Percentiles rank a stretch among this genome's conserved stretches.
These are phyloP conservation scores for Fomitopsis pinicola DNA, from an alignment of 1,284 basidiomycete genomes.

Conservation along the genomic window DNA sequence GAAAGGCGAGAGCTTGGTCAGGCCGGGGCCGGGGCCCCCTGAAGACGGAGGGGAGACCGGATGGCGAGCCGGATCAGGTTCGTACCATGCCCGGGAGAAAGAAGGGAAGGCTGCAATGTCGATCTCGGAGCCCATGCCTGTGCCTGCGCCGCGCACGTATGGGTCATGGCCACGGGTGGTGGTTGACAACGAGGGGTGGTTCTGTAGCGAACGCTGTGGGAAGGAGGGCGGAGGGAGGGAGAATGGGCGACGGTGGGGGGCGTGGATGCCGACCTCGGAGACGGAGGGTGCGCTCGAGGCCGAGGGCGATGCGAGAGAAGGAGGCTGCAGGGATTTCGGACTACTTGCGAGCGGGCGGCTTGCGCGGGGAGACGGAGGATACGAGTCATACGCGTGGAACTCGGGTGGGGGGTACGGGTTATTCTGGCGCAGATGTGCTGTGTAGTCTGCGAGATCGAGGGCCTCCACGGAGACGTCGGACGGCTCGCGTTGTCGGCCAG, in stretches of 20 bases:
- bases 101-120: slow-evolving; percentile 59
- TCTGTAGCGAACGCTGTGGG: slow-evolving; percentile 15
- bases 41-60: slow-evolving; percentile 17
- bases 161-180: slow-evolving; percentile 13
- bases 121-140: slow-evolving; percentile 33
- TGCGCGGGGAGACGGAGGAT: slow-evolving; percentile 35
- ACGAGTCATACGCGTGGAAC: slow-evolving; percentile 28
- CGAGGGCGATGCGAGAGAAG: slow-evolving; percentile 47
- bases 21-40: slow-evolving; percentile 5
- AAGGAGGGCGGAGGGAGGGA: slow-evolving; percentile 40
- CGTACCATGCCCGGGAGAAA: slow-evolving; percentile 59
- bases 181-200: slow-evolving; percentile 18
- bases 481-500: slow-evolving; percentile 35
- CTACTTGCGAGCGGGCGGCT: slow-evolving; percentile 33
- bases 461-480: slow-evolving; percentile 67
- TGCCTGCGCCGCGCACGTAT: slow-evolving; percentile 8
- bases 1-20: slow-evolving; percentile 22
- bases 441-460: slow-evolving; percentile 66
- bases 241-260: slow-evolving; percentile 37
- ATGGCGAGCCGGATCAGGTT: slow-evolving; percentile 19
- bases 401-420: slow-evolving; percentile 19
- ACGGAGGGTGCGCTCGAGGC: slow-evolving; percentile 34
- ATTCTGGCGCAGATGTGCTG: slow-evolving; percentile 36
- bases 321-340: slow-evolving; percentile 34
- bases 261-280: slow-evolving; percentile 26